Percentiles rank a stretch among this genome's conserved stretches.
Conservation (phyloP, 169 alveolate species). For the Plasmodium malariae region DNA sequence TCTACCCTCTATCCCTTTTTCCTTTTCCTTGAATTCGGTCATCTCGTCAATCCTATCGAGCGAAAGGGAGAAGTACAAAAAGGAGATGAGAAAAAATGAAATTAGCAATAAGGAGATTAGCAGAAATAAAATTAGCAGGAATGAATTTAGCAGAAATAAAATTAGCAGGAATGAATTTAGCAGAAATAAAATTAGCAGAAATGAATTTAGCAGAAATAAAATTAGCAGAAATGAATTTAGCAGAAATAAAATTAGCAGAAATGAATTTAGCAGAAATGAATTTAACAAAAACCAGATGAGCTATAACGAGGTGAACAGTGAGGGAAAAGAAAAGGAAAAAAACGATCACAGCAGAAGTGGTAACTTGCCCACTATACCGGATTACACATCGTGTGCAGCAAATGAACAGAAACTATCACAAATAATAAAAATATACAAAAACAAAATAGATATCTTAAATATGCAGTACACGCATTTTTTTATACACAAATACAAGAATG, state of each 20-base stretch:
- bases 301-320: too few species aligned
- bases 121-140: neutral
- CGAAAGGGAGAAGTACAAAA: neutral
- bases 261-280: neutral
- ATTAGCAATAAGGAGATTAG: neutral
- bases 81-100: neutral
- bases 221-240: neutral
- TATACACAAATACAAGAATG: slow-evolving; percentile 59
- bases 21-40: slow-evolving; percentile 51
- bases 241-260: neutral
- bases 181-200: neutral
- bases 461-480: slow-evolving; percentile 69
- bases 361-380: neutral
- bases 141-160: neutral
- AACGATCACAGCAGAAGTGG: neutral
- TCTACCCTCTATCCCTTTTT: slow-evolving; percentile 39
- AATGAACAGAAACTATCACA: slow-evolving; percentile 11
- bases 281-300: slow-evolving; percentile 16
- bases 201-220: neutral
- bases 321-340: too few species aligned
- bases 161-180: neutral
- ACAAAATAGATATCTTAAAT: slow-evolving; percentile 65
- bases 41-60: slow-evolving; percentile 13
- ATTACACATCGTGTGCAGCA: neutral
- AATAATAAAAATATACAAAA: slow-evolving; percentile 62